Conservation (phyloP, 2,329 filamentous ascomycete genomes). For the Penicillium psychrosexuale region DNA sequence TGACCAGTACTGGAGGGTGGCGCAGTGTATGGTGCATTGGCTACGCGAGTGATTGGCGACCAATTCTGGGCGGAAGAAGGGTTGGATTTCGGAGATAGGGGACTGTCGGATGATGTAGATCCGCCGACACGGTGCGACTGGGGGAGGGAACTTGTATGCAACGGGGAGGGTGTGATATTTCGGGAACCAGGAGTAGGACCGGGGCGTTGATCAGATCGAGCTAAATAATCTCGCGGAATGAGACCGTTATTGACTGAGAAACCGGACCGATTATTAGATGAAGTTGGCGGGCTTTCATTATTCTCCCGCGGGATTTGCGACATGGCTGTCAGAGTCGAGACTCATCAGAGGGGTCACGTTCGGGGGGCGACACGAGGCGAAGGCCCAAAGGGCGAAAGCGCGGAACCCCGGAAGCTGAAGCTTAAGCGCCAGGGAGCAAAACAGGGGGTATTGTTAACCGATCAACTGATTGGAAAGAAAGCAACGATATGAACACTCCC, state of each 20-base stretch:
- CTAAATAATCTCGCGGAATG: conserved; percentile 37
- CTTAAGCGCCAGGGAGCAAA: conserved; percentile 9
- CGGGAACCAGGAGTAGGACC: conserved; percentile 23
- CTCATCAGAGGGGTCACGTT: conserved; percentile 20
- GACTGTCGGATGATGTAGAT: conserved; percentile 26
- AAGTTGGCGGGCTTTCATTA: conserved; percentile 21
- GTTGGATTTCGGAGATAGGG: conserved; percentile 27
- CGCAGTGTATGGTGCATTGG: conserved; percentile 32
- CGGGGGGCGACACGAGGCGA: conserved; percentile 15
- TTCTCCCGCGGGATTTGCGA: conserved; percentile 33
- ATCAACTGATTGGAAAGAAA: conserved; percentile 10
- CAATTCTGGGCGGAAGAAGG: conserved; percentile 22
- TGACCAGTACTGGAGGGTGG: conserved; percentile 25
- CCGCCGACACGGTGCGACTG: conserved; percentile 21
- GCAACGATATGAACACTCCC: not conserved
- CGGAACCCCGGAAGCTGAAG: conserved; percentile 20
- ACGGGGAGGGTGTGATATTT: conserved; percentile 31
- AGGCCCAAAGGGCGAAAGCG: conserved; percentile 10
- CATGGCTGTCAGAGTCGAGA: conserved; percentile 30
- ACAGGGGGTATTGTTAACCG: conserved; percentile 12
- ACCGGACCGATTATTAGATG: conserved; percentile 13
- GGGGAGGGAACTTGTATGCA: conserved; percentile 29
- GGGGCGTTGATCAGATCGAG: conserved; percentile 29
- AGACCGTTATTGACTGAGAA: conserved; percentile 26
- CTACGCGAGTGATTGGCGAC: conserved; percentile 23